Percentiles rank a stretch among this genome's conserved stretches.
These are phyloP conservation scores for Pezizomycotina sp. DNA, from an alignment of 2,329 filamentous ascomycete species.

Conservation along the genomic window DNA sequence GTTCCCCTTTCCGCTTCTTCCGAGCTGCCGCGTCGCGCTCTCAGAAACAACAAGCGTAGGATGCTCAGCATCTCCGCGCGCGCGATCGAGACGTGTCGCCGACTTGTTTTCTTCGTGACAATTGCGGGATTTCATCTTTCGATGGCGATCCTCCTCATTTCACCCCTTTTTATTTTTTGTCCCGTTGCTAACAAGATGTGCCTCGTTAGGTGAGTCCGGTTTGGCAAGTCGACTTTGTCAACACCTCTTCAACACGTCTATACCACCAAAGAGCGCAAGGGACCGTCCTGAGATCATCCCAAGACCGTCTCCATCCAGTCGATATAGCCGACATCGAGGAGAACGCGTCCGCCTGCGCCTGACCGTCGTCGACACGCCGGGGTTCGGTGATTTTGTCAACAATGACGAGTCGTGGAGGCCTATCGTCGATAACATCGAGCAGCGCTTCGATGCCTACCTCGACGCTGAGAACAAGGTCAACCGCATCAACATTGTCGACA, in stretches of 20 bases:
- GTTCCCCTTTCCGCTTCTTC: neutral
- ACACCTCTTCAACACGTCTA: conserved; percentile 99
- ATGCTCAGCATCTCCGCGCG: too few relatives aligned
- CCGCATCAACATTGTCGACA: conserved; percentile 99
- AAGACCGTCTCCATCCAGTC: conserved; percentile 89
- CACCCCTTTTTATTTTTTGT: too few relatives aligned
- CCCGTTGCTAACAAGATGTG: too few relatives aligned
- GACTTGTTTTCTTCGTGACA: too few relatives aligned
- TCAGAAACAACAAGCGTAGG: neutral
- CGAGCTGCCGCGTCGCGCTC: too few relatives aligned
- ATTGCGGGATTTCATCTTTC: too few relatives aligned
- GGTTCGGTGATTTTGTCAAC: conserved; percentile 98
- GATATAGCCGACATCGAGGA: conserved; percentile 93
- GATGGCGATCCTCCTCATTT: too few relatives aligned
- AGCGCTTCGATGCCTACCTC: conserved; percentile 93
- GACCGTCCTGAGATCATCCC: conserved; percentile 96
- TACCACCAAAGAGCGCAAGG: conserved; percentile 95
- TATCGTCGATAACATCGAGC: conserved; percentile 98
- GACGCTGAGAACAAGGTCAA: conserved; percentile 99
- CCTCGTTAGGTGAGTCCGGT: conserved; percentile 72
- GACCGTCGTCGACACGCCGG: conserved; percentile 93
- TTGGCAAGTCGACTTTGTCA: conserved; percentile 98
- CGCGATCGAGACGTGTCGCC: too few relatives aligned
- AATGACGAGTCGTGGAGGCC: conserved; percentile 99
- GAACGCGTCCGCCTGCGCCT: conserved; percentile 86